Base-by-base conservation (phyloP, 805 yeast species). In the Cyberlindnera nakhonratchasimensis region DNA sequence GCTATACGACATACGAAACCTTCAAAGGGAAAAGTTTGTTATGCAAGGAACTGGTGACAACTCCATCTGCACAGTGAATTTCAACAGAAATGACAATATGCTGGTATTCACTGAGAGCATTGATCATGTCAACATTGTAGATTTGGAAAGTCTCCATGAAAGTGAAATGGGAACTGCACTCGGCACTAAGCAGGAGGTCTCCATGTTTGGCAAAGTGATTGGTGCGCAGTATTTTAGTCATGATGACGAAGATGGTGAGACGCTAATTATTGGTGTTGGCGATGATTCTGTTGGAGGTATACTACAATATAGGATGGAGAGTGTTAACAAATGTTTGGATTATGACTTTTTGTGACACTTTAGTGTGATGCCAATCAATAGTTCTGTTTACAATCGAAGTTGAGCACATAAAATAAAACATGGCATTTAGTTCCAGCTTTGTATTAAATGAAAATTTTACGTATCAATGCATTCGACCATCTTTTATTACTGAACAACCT, bases 231-330 rank as follows among this genome's bases (percentile, higher is more conserved):
- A 77, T 49, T 63, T 67, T 14, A 66, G 67, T 13, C 58, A 62
- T 6, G 75, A 70, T 13, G 47, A 42, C 16, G 59, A 62, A 37
- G 60, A 62, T 38, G 75, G 73, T 7, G 79, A 75, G 51, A 62
- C 66, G 34, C 62, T 80, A 39, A 64, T 77, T 5, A 62, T 79
- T 4, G 86, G 83, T 0, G 67, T 76, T 6, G 67, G 74, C 45
- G 86, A 80, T 54, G 65, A 68, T 33, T 68, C 75, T 0, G 65
- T 75, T 35, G 85, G 86, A 2, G 85, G 86, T 1, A 67, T 80
- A 4, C 51, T 79, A 39, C 73, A 71, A 50, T 77, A 71, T 51
- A 64, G 66, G 29, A 53, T 66, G 29, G 69, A 65, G 32, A 64
- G 71, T 34, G 48, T 46, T 16, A 48, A 47, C 16, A 67, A 63